A percentile compares a stretch with the other conserved stretches of the same genome.
These are phyloP conservation scores for Mycena sp. DNA, from an alignment of 1,284 basidiomycete genomes.

Conservation along the genomic window DNA sequence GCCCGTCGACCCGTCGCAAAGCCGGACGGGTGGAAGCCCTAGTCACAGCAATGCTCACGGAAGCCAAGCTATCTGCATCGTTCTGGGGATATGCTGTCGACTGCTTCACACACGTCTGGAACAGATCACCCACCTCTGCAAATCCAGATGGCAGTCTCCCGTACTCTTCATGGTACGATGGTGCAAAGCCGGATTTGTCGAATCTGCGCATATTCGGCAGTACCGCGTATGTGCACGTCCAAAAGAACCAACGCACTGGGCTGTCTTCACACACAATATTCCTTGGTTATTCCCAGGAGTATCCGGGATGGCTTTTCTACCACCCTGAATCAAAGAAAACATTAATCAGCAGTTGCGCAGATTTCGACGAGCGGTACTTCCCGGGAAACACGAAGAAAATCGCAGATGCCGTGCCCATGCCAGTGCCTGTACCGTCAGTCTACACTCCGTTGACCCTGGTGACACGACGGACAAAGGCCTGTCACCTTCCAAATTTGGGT, in stretches of 20 bases:
- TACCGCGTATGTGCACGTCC: slow-evolving; percentile 41
- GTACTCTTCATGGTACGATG: slow-evolving; percentile 28
- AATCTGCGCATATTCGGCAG: slow-evolving; percentile 44
- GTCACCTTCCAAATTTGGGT: too few species aligned
- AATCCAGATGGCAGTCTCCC: slow-evolving; percentile 21
- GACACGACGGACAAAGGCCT: too few species aligned
- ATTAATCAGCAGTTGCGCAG: slow-evolving; percentile 33
- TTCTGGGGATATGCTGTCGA: slow-evolving; percentile 30
- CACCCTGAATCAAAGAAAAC: slow-evolving; percentile 35
- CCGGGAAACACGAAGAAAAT: slow-evolving; percentile 24
- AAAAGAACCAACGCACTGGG: slow-evolving; percentile 33
- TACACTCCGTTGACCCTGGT: too few species aligned
- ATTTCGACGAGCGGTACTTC: slow-evolving; percentile 35
- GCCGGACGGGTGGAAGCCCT: too few species aligned
- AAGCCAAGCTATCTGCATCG: slow-evolving; percentile 28
- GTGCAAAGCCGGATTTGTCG: slow-evolving; percentile 34
- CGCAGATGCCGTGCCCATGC: neutral
- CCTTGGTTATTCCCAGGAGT: slow-evolving; percentile 40
- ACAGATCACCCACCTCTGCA: slow-evolving; percentile 30
- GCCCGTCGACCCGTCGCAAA: too few species aligned
- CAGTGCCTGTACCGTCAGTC: neutral
- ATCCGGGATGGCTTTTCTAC: slow-evolving; percentile 42
- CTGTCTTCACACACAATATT: slow-evolving; percentile 40
- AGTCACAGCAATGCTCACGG: slow-evolving; percentile 28
- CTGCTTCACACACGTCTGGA: slow-evolving; percentile 24